phyloP scores from a whole-genome alignment of 768 basidiomycete species.

The Trametes gibbosa region DNA sequence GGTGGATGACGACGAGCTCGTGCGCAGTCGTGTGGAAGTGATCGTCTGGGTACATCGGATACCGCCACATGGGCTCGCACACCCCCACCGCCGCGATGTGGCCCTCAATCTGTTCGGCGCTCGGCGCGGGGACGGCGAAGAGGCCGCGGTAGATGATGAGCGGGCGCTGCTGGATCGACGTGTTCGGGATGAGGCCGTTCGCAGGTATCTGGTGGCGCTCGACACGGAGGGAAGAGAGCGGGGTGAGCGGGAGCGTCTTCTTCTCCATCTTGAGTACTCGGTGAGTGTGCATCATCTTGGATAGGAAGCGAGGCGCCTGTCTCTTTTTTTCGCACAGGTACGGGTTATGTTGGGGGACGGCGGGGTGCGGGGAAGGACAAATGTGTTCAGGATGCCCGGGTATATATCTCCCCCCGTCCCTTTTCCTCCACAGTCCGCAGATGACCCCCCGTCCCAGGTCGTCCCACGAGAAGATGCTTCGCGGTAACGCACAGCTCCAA shows the following conservation, averaged over 20 bases:
- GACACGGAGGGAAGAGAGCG: slow-evolving; percentile 27
- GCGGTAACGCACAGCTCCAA: slow-evolving; percentile 8
- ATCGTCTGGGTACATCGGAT: slow-evolving; percentile 39
- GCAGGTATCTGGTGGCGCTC: slow-evolving; percentile 34
- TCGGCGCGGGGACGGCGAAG: slow-evolving; percentile 25
- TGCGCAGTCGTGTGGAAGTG: slow-evolving; percentile 46
- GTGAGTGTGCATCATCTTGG: background rate
- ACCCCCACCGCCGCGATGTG: slow-evolving; percentile 35
- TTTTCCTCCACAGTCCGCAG: background rate
- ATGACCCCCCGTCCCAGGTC: background rate
- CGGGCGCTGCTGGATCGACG: slow-evolving; percentile 34
- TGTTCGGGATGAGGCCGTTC: slow-evolving; percentile 36
- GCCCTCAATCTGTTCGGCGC: slow-evolving; percentile 30
- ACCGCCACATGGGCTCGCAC: slow-evolving; percentile 41
- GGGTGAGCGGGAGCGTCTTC: slow-evolving; percentile 20
- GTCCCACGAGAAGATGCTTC: background rate
- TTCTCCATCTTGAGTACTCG: slow-evolving; percentile 7
- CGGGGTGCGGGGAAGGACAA: background rate
- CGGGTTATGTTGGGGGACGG: too few species aligned
- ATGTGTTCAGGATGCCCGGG: background rate
- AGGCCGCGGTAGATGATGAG: slow-evolving; percentile 38
- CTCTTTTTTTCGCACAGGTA: background rate
- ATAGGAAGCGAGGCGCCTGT: too few species aligned
- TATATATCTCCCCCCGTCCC: background rate
- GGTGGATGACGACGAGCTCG: slow-evolving; percentile 37